These are phyloP conservation scores for Pelargonium myrrhifolium DNA, from an alignment of 441 rosid species.

Conservation along the genomic window DNA sequence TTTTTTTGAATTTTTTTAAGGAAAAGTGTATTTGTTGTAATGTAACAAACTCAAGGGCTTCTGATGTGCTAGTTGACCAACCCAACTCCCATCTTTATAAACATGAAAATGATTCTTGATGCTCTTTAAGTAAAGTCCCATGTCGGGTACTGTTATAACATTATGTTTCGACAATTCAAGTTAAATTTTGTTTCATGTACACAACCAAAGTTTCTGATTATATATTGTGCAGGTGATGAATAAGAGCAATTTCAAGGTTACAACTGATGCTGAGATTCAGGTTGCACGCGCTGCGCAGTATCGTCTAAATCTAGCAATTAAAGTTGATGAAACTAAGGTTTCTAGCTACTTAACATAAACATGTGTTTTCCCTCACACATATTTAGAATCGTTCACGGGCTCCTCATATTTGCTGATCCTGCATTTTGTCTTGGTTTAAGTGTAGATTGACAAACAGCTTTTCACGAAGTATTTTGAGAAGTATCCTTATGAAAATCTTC, in stretches of 20 bases:
- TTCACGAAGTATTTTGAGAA: constrained; percentile 53
- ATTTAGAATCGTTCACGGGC: constrained; percentile 9
- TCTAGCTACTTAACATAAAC: not conserved
- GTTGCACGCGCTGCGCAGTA: constrained; percentile 85
- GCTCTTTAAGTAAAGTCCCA: no score
- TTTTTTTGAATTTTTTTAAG: no score
- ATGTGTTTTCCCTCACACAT: not conserved
- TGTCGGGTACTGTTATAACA: no score
- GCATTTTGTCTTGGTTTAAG: constrained; percentile 21
- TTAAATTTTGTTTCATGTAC: not conserved
- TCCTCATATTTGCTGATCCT: constrained; percentile 9
- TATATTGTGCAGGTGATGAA: constrained; percentile 53
- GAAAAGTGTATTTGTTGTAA: no score
- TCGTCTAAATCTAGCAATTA: constrained; percentile 74
- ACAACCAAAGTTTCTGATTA: not conserved
- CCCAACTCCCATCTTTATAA: no score
- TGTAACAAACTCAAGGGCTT: no score
- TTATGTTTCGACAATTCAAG: no score
- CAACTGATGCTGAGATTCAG: constrained; percentile 70
- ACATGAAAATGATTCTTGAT: no score
- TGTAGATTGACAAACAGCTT: constrained; percentile 79
- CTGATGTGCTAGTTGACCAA: no score
- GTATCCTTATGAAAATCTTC: constrained; percentile 47
- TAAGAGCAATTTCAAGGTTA: constrained; percentile 82
- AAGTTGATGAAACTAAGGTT: constrained; percentile 83